Evolutionary conservation across 1,284 basidiomycete genomes (phyloP), one percentile per base, ranked within the genome.

Genomic region (Termitomyces sp.): DNA sequence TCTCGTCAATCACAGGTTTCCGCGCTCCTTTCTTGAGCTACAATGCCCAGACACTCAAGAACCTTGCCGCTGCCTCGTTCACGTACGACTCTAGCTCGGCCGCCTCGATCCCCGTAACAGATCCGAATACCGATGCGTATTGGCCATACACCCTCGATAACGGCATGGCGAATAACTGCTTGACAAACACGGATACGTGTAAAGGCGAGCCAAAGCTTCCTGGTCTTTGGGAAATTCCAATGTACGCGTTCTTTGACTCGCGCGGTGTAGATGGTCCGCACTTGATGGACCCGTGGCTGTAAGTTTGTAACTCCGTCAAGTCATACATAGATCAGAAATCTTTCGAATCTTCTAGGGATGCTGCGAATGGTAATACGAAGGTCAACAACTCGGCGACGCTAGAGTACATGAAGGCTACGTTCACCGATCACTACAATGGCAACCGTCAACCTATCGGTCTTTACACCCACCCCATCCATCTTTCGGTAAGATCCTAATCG

Each of bases 231-330:
- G 86, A 89, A 66, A 77, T 89, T 54, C 87, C 87, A 2, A 88
- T 91, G 87, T 89, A 88, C 65, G 82, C 84, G 0, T 79, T 83
- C 66, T 89, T 89, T 60, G 86, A 88, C 64, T 61, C 77, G 14
- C 67, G 72, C n/a, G 83, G 84, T 9, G 70, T 68, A 8, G 68
- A 60, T 19, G 85, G 84, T 0, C 69, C 74, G 10, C 84, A 88
- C 70, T 72, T 90, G 59, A 91, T 91, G 89, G 90, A 91, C 66
- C 88, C 88, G 50, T 91, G 86, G 86, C 72, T 92, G 85, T 84
- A 54, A 72, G 81, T 75, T 13, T 14, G n/a, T 21, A 38, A 53
- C 40, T 9, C 18, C n/a, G 49, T 14, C n/a, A 40, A 33, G 43
- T 41, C 8, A 24, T 42, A 18, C 8, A 24, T 42, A 18, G 21